phyloP scores from a whole-genome alignment of 2,329 filamentous ascomycete species.

The Scleromitrula shiraiana region DNA sequence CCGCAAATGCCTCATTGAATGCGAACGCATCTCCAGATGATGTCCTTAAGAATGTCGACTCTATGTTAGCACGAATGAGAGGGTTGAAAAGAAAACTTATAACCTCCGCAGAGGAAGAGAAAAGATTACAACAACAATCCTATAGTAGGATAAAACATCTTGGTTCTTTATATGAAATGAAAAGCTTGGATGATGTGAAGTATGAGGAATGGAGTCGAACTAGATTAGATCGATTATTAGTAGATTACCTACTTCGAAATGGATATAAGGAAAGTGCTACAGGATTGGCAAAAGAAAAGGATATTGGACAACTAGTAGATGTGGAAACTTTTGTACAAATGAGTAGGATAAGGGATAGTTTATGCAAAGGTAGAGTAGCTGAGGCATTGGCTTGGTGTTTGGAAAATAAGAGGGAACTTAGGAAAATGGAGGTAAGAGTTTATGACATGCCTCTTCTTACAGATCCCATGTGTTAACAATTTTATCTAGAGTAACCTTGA shows the following conservation, averaged over 20 bases:
- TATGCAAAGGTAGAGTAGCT: slow-evolving; percentile 61
- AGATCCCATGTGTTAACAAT: not conserved
- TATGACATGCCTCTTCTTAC: too few species aligned
- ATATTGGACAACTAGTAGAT: slow-evolving; percentile 76
- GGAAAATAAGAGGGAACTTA: slow-evolving; percentile 87
- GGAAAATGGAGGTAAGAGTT: slow-evolving; percentile 66
- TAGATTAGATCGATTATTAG: slow-evolving; percentile 73
- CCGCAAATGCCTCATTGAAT: slow-evolving; percentile 35
- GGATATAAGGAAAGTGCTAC: slow-evolving; percentile 74
- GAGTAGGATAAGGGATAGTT: slow-evolving; percentile 65
- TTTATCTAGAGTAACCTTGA: slow-evolving; percentile 65
- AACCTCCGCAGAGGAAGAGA: slow-evolving; percentile 70
- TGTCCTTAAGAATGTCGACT: slow-evolving; percentile 73
- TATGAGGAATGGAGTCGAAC: slow-evolving; percentile 86
- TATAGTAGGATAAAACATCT: slow-evolving; percentile 73
- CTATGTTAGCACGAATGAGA: slow-evolving; percentile 78
- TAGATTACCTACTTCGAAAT: slow-evolving; percentile 84
- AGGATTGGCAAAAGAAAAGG: slow-evolving; percentile 65
- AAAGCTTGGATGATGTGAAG: slow-evolving; percentile 79
- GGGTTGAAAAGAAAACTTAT: slow-evolving; percentile 83
- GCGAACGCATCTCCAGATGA: slow-evolving; percentile 60
- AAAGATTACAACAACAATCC: slow-evolving; percentile 64
- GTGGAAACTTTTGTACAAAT: slow-evolving; percentile 81
- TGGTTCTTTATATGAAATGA: slow-evolving; percentile 70
- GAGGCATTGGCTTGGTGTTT: slow-evolving; percentile 85